Conservation (phyloP, 1,284 basidiomycete genomes). For the Fomitopsis betulina region DNA sequence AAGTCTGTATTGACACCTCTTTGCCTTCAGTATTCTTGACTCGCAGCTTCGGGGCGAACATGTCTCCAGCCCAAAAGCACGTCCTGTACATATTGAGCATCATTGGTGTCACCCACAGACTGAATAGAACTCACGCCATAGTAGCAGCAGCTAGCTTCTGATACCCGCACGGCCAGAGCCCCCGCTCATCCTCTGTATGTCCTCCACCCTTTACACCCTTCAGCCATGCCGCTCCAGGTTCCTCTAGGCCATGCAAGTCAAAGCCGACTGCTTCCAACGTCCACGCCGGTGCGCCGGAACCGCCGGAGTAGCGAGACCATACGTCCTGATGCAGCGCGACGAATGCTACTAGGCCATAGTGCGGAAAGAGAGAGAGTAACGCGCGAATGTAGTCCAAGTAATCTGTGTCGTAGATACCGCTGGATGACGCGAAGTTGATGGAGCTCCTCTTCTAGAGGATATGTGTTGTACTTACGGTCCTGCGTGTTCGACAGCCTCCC, state of each 20-base stretch:
- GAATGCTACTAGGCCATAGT: conserved; percentile 81
- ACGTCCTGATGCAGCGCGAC: conserved; percentile 89
- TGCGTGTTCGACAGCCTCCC: conserved; percentile 93
- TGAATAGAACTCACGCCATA: conserved; percentile 63
- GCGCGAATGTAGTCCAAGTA: conserved; percentile 80
- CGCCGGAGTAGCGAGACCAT: conserved; percentile 93
- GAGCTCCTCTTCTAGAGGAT: neutral
- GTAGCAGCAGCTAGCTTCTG: conserved; percentile 85
- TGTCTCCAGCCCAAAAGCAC: conserved; percentile 88
- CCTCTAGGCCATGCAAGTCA: conserved; percentile 71
- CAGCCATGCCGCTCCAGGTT: conserved; percentile 82
- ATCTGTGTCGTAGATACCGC: conserved; percentile 78
- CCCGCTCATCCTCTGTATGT: conserved; percentile 66
- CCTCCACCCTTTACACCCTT: conserved; percentile 74
- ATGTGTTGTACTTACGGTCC: conserved; percentile 62
- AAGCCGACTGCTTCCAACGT: conserved; percentile 80
- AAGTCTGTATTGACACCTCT: conserved; percentile 70
- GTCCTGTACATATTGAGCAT: conserved; percentile 38
- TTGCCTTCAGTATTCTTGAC: conserved; percentile 46
- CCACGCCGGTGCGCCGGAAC: conserved; percentile 92
- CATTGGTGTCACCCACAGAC: neutral
- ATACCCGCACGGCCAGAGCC: conserved; percentile 89
- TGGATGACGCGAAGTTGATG: conserved; percentile 23
- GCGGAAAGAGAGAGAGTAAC: conserved; percentile 72
- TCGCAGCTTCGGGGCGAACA: conserved; percentile 73